A percentile compares a stretch with the other conserved stretches of the same genome.
Evolutionary conservation across 148 eudicot species (phyloP).

Genomic region (Talinum fruticosum): DNA sequence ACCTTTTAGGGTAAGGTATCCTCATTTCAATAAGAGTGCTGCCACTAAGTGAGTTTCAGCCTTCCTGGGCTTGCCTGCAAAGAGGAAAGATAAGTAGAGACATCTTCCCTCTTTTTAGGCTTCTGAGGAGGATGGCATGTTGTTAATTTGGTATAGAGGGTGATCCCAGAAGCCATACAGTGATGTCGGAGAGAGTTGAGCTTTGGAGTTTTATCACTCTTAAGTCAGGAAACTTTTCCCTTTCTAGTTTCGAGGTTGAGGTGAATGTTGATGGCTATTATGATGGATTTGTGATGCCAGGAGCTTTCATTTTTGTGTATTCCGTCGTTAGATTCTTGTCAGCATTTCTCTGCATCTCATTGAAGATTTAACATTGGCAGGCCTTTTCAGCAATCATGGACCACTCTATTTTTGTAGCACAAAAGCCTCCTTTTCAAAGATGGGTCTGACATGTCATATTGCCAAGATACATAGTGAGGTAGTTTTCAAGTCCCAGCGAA

Average conservation of each 20-base stretch:
- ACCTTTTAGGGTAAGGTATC: neutral
- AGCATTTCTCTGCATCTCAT: constrained; percentile 16
- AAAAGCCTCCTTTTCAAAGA: constrained; percentile 77
- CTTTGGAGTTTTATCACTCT: neutral
- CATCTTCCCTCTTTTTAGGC: neutral
- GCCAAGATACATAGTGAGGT: constrained; percentile 99
- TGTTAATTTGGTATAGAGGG: neutral
- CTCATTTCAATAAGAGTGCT: too few species aligned
- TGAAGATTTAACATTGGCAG: constrained; percentile 33
- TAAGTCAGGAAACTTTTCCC: neutral
- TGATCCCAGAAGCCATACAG: neutral
- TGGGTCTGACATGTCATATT: constrained; percentile 95
- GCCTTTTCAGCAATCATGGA: constrained; percentile 98
- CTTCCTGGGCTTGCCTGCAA: neutral
- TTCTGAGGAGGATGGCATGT: neutral
- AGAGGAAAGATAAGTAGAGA: neutral
- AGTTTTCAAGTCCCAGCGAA: constrained; percentile 14
- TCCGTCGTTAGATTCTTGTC: neutral
- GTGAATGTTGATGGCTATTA: neutral
- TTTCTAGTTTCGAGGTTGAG: neutral
- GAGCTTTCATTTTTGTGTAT: neutral
- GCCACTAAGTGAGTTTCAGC: neutral
- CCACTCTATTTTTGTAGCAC: constrained; percentile 80
- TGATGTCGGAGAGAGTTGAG: neutral
- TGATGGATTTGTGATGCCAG: neutral